phyloP scores from a whole-genome alignment of 1,139 yeast genomes.

The Saccharomyces uvarum region DNA sequence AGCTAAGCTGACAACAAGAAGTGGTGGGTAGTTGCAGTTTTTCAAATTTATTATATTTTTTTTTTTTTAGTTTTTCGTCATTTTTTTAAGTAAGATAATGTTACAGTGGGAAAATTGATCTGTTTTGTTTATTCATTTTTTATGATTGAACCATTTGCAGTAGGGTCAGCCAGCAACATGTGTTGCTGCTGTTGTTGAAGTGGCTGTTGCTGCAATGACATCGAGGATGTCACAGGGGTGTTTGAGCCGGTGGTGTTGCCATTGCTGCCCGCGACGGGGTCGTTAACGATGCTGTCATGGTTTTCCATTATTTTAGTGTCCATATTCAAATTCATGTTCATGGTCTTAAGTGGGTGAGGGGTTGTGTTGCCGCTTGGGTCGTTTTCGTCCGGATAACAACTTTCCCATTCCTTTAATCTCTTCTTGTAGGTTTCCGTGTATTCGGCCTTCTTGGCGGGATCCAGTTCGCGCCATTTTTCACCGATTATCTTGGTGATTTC shows the following conservation, averaged over 20 bases:
- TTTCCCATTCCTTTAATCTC: slow-evolving; percentile 33
- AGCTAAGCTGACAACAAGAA: not conserved
- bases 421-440: slow-evolving; percentile 32
- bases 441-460: slow-evolving; percentile 26
- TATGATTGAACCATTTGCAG: not conserved
- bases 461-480: slow-evolving; percentile 31
- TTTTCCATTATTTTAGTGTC: not conserved
- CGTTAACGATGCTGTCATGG: not conserved
- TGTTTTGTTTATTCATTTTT: not conserved
- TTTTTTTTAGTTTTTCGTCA: not conserved
- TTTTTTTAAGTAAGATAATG: not conserved
- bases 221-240: not conserved
- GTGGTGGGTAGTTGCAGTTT: no score
- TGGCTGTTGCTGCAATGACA: not conserved
- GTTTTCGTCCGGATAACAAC: slow-evolving; percentile 28
- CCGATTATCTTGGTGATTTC: slow-evolving; percentile 33
- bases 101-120: not conserved
- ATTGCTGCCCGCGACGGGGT: slow-evolving; percentile 2
- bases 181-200: not conserved
- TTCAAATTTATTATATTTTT: no score
- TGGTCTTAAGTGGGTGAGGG: not conserved
- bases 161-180: not conserved
- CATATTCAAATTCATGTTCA: not conserved
- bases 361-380: not conserved
- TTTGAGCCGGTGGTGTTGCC: slow-evolving; percentile 1